Evolutionary conservation across 2,329 filamentous ascomycete genomes (phyloP).

Genomic region (Aspergillus arachidicola): DNA sequence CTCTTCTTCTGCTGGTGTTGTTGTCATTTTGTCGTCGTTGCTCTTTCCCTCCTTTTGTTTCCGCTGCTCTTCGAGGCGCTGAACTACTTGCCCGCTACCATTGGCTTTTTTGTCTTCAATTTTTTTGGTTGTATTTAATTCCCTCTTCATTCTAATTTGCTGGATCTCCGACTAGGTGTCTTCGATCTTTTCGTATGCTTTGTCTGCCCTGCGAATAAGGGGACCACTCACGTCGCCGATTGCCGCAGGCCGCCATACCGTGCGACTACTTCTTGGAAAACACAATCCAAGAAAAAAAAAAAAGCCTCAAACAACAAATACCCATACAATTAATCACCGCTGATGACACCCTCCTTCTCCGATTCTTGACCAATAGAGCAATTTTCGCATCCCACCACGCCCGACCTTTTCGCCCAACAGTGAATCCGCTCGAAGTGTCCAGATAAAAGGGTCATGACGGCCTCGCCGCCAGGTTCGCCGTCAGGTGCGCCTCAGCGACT

Average conservation of each 20-base stretch:
- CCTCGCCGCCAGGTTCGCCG: slow-evolving; percentile 71
- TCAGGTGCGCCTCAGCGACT: slow-evolving; percentile 65
- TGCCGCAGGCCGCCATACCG: slow-evolving; percentile 26
- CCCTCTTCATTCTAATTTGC: slow-evolving; percentile 4
- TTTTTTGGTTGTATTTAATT: slow-evolving; percentile 6
- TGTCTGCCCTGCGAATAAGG: slow-evolving; percentile 9
- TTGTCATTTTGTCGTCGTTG: neutral
- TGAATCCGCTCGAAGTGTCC: slow-evolving; percentile 6
- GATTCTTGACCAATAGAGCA: slow-evolving; percentile 16
- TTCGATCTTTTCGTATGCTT: slow-evolving; percentile 4
- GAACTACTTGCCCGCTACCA: slow-evolving; percentile 1
- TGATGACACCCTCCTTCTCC: slow-evolving; percentile 20
- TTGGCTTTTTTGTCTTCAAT: slow-evolving; percentile 4
- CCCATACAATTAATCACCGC: slow-evolving; percentile 10
- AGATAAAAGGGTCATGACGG: slow-evolving; percentile 56
- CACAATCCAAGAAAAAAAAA: slow-evolving; percentile 1
- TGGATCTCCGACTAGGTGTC: slow-evolving; percentile 5
- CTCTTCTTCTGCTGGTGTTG: slow-evolving; percentile 2
- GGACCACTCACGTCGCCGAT: slow-evolving; percentile 19
- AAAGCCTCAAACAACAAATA: neutral
- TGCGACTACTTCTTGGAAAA: slow-evolving; percentile 14
- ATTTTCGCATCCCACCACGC: neutral
- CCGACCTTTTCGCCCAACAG: slow-evolving; percentile 14
- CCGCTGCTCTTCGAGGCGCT: neutral
- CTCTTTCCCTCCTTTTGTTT: slow-evolving; percentile 9